phyloP scores from a whole-genome alignment of 169 alveolate species.

The Plasmodium cynomolgi region DNA sequence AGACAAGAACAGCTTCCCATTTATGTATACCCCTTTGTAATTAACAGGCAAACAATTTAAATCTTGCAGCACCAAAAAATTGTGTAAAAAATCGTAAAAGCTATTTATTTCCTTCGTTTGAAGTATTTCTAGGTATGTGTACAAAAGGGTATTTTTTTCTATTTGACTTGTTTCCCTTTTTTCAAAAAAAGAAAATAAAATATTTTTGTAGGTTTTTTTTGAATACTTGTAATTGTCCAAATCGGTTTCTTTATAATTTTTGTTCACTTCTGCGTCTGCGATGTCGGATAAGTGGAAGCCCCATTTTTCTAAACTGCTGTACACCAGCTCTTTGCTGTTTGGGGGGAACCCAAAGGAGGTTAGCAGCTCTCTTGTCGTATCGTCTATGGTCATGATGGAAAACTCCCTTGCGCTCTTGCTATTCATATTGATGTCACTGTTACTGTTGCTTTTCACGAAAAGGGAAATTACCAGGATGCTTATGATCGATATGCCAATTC shows the following conservation, averaged over 20 bases:
- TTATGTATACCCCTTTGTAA: slow-evolving; percentile 58
- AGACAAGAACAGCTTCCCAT: slow-evolving; percentile 32
- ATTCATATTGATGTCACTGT: background rate
- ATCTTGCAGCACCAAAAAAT: slow-evolving; percentile 70
- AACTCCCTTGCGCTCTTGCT: background rate
- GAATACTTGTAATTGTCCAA: slow-evolving; percentile 64
- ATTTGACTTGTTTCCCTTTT: slow-evolving; percentile 13
- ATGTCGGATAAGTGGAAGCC: slow-evolving; percentile 66
- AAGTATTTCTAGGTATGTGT: slow-evolving; percentile 52
- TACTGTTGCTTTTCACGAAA: slow-evolving; percentile 39
- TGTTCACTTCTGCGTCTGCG: slow-evolving; percentile 58
- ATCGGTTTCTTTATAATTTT: slow-evolving; percentile 38
- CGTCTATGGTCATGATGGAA: slow-evolving; percentile 1
- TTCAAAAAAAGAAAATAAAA: slow-evolving; percentile 57
- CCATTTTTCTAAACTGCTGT: slow-evolving; percentile 68
- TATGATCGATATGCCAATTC: slow-evolving; percentile 46
- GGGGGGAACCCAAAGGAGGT: slow-evolving; percentile 55
- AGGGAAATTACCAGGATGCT: slow-evolving; percentile 25
- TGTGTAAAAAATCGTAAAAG: slow-evolving; percentile 68
- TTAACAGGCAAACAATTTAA: slow-evolving; percentile 66
- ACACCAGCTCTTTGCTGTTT: slow-evolving; percentile 62
- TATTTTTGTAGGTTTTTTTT: slow-evolving; percentile 53
- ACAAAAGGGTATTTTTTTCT: slow-evolving; percentile 48
- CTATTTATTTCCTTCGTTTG: slow-evolving; percentile 47
- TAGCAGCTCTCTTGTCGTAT: slow-evolving; percentile 8